A percentile compares a stretch with the other conserved stretches of the same genome.
Conservation (phyloP, 2,329 filamentous ascomycete genomes). For the Alternaria triticina region DNA sequence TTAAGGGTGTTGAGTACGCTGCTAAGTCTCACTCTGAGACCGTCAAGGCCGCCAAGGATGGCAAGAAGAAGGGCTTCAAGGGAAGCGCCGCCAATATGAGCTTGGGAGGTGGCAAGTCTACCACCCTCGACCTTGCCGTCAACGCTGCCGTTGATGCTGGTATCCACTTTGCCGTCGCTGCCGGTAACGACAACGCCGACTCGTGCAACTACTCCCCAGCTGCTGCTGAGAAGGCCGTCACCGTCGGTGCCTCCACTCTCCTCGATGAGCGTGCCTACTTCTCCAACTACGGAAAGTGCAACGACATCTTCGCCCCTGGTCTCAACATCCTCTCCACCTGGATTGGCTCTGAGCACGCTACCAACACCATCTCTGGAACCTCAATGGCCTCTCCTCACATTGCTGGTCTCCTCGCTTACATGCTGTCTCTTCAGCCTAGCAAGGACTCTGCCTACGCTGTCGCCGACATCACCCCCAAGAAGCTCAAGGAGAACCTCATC, state of each 20-base stretch:
- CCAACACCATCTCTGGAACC: slow-evolving; percentile 99
- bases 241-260: slow-evolving; percentile 92
- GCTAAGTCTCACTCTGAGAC: slow-evolving; percentile 79
- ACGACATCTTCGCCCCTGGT: slow-evolving; percentile 97
- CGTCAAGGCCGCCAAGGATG: slow-evolving; percentile 78
- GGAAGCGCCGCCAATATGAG: slow-evolving; percentile 99
- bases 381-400: slow-evolving; percentile 99
- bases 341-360: slow-evolving; percentile 94
- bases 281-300: slow-evolving; percentile 99
- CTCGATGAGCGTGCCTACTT: slow-evolving; percentile 98
- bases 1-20: slow-evolving; percentile 97
- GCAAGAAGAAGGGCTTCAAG: slow-evolving; percentile 97
- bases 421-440: slow-evolving; percentile 92
- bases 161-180: slow-evolving; percentile 96
- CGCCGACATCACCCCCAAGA: slow-evolving; percentile 85
- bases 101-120: slow-evolving; percentile 95
- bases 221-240: slow-evolving; percentile 88
- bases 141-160: slow-evolving; percentile 91
- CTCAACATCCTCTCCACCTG: slow-evolving; percentile 97
- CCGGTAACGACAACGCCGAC: slow-evolving; percentile 98
- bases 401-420: slow-evolving; percentile 94
- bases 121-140: slow-evolving; percentile 86
- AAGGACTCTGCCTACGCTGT: slow-evolving; percentile 91
- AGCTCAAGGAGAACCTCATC: slow-evolving; percentile 91
- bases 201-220: slow-evolving; percentile 99